A percentile compares a stretch with the other conserved stretches of the same genome.
These are phyloP conservation scores for Hymenoscyphus occultus DNA, from an alignment of 2,329 filamentous ascomycete genomes.

Conservation along the genomic window DNA sequence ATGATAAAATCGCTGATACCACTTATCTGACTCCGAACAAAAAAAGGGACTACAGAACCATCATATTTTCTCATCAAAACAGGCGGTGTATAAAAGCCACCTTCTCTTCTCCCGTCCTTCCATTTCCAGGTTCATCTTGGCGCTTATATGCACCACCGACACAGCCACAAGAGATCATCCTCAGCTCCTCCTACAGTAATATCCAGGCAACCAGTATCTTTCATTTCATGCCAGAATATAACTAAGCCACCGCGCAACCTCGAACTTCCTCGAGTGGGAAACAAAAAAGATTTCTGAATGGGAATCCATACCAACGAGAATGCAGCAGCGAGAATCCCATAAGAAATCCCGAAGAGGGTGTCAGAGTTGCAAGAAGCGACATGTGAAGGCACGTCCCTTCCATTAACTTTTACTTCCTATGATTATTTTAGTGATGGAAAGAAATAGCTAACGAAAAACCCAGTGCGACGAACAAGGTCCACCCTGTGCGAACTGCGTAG, in stretches of 20 bases:
- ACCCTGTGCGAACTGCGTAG: not conserved
- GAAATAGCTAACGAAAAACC: not conserved
- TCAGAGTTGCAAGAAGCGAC: constrained; percentile 5
- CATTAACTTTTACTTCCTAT: not conserved
- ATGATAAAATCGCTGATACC: too few relatives aligned
- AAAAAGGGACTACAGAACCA: too few relatives aligned
- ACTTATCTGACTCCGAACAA: too few relatives aligned
- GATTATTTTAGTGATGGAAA: not conserved
- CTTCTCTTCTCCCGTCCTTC: too few relatives aligned
- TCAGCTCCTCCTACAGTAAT: not conserved
- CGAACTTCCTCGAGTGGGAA: not conserved
- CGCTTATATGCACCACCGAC: too few relatives aligned
- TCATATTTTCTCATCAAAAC: too few relatives aligned
- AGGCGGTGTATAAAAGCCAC: too few relatives aligned
- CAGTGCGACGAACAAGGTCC: not conserved
- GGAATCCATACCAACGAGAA: not conserved
- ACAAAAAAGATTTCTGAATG: too few relatives aligned
- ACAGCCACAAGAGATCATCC: not conserved
- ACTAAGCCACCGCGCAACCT: not conserved
- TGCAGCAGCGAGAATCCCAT: constrained; percentile 1
- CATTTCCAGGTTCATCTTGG: too few relatives aligned
- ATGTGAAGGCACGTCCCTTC: constrained; percentile 1
- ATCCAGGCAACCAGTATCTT: not conserved
- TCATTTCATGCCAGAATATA: not conserved
- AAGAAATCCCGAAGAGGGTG: constrained; percentile 2